Conservation (phyloP, 1,139 yeast species). For the Scheffersomyces insectosa region DNA sequence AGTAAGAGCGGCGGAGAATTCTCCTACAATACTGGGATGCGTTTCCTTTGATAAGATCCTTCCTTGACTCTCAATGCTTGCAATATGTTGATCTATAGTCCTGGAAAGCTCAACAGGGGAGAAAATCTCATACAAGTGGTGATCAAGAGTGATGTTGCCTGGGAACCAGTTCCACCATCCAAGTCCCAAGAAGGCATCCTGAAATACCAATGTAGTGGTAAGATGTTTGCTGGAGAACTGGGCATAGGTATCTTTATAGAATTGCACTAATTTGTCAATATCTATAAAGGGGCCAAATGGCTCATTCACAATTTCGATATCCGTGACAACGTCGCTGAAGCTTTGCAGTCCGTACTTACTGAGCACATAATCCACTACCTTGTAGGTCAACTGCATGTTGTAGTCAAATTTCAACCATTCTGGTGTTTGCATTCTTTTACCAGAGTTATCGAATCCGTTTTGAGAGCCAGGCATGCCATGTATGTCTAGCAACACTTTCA, state of each 20-base stretch:
- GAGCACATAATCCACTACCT: slow-evolving; percentile 46
- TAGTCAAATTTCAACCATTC: slow-evolving; percentile 28
- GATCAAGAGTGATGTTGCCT: slow-evolving; percentile 78
- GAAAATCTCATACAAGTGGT: slow-evolving; percentile 91
- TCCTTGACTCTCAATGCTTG: slow-evolving; percentile 66
- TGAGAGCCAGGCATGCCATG: slow-evolving; percentile 98
- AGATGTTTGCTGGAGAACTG: slow-evolving; percentile 49
- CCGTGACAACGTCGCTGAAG: slow-evolving; percentile 72
- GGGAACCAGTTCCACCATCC: slow-evolving; percentile 63
- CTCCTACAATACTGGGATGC: slow-evolving; percentile 83
- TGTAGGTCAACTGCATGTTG: slow-evolving; percentile 55
- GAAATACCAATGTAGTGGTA: slow-evolving; percentile 58
- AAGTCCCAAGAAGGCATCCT: slow-evolving; percentile 69
- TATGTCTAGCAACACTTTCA: slow-evolving; percentile 87
- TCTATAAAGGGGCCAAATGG: slow-evolving; percentile 75
- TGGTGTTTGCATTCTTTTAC: slow-evolving; percentile 73
- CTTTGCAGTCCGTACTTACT: slow-evolving; percentile 66
- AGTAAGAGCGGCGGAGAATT: slow-evolving; percentile 92
- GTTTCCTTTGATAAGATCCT: slow-evolving; percentile 47
- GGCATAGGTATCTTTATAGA: slow-evolving; percentile 56
- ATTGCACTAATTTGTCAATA: slow-evolving; percentile 57
- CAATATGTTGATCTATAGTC: slow-evolving; percentile 60
- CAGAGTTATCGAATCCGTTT: slow-evolving; percentile 95
- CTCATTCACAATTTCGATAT: slow-evolving; percentile 85
- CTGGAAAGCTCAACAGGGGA: slow-evolving; percentile 58